A percentile compares a stretch with the other conserved stretches of the same genome.
Conservation (phyloP, 371 early-diverging fungal genomes). For the Dichotomocladium elegans region DNA sequence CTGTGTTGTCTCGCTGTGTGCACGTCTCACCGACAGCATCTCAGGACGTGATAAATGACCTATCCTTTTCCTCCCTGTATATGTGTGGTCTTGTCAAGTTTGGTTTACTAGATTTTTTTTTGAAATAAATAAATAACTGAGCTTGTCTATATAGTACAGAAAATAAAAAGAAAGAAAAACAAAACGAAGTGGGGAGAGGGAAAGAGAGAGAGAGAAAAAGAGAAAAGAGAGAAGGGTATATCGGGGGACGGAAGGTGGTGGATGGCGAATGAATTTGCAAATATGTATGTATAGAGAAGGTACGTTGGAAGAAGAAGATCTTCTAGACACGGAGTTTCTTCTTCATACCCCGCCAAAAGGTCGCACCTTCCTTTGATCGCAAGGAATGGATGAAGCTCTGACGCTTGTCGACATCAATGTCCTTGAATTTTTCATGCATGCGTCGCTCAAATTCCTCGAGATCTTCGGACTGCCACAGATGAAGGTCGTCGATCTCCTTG, state of each 20-base stretch:
- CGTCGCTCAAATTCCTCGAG: conserved; percentile 13
- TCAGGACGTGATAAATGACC: too few species aligned
- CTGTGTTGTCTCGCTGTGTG: too few species aligned
- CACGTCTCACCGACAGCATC: too few species aligned
- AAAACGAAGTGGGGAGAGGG: neutral
- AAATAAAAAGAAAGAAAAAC: neutral
- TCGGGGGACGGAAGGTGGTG: neutral
- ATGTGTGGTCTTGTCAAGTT: too few species aligned
- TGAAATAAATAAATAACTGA: neutral
- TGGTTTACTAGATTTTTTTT: neutral
- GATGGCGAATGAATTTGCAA: neutral
- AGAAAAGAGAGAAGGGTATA: neutral
- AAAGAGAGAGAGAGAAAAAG: neutral
- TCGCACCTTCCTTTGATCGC: conserved; percentile 7
- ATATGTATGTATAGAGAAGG: neutral
- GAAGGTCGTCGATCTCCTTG: conserved; percentile 21
- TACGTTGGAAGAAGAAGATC: neutral
- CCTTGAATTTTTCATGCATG: neutral
- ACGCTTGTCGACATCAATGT: conserved; percentile 7
- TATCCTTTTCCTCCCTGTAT: too few species aligned
- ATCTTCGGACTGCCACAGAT: conserved; percentile 13
- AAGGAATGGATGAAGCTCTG: neutral
- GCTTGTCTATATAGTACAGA: too few species aligned
- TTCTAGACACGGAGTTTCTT: conserved; percentile 22
- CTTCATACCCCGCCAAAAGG: conserved; percentile 27